phyloP scores from a whole-genome alignment of 2,329 filamentous ascomycete genomes.

The Ophiostoma ulmi region DNA sequence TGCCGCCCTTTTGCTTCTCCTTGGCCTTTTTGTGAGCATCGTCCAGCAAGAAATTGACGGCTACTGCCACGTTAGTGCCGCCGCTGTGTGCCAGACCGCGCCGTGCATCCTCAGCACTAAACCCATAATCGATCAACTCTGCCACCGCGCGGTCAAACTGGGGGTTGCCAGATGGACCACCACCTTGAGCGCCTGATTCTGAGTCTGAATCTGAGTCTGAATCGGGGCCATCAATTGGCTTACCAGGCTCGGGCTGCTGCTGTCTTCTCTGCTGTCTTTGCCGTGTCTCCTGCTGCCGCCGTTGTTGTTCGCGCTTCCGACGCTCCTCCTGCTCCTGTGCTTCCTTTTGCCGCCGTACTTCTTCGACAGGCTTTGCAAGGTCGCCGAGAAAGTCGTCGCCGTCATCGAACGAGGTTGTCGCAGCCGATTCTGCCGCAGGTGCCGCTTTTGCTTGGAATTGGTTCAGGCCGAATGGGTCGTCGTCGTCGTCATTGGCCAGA shows the following conservation, averaged over 20 bases:
- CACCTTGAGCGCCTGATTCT: constrained; percentile 33
- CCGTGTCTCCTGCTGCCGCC: constrained; percentile 30
- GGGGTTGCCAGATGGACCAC: constrained; percentile 43
- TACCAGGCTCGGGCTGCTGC: constrained; percentile 48
- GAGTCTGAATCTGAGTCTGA: constrained; percentile 45
- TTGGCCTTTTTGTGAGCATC: constrained; percentile 83
- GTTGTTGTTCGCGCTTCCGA: constrained; percentile 27
- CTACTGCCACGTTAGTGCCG: constrained; percentile 75
- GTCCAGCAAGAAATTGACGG: constrained; percentile 83
- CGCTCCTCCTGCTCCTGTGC: constrained; percentile 30
- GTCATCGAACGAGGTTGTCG: constrained; percentile 37
- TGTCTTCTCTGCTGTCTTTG: constrained; percentile 26
- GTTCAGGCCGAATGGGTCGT: constrained; percentile 81
- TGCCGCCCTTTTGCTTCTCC: constrained; percentile 50
- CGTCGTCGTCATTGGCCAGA: constrained; percentile 65
- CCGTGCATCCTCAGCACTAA: constrained; percentile 76
- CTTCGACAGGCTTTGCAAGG: constrained; percentile 59
- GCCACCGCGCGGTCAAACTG: constrained; percentile 75
- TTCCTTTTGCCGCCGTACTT: constrained; percentile 49
- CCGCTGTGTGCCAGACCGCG: constrained; percentile 76
- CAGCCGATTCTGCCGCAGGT: constrained; percentile 29
- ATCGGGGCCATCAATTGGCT: constrained; percentile 49
- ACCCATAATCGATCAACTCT: constrained; percentile 92
- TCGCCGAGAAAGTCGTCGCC: constrained; percentile 64
- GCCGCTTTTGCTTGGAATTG: constrained; percentile 48